phyloP scores from a whole-genome alignment of 148 eudicot species.

The Persicaria tinctoria region DNA sequence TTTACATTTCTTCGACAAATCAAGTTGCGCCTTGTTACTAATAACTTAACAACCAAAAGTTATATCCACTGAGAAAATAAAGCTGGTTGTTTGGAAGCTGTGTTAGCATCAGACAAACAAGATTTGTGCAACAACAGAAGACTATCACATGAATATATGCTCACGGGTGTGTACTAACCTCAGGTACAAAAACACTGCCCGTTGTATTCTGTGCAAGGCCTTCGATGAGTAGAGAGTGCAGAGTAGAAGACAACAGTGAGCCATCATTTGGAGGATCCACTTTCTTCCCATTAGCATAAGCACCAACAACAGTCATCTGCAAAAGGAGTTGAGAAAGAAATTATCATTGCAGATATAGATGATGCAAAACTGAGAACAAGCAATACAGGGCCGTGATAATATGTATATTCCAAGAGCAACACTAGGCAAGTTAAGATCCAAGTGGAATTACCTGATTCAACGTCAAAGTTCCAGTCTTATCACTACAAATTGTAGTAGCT shows the following conservation, averaged over 20 bases:
- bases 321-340: background rate
- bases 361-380: background rate
- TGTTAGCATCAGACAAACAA: background rate
- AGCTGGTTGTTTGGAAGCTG: background rate
- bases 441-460: slow-evolving; percentile 26
- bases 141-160: background rate
- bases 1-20: background rate
- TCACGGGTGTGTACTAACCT: slow-evolving; percentile 42
- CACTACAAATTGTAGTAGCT: slow-evolving; percentile 41
- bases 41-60: background rate
- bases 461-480: slow-evolving; percentile 45
- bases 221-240: slow-evolving; percentile 57
- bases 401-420: background rate
- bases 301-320: slow-evolving; percentile 95
- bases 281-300: slow-evolving; percentile 58
- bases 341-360: background rate
- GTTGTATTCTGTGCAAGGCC: slow-evolving; percentile 89
- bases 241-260: slow-evolving; percentile 38
- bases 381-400: background rate
- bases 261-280: slow-evolving; percentile 44
- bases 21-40: background rate
- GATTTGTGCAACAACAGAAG: background rate
- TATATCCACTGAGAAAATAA: background rate
- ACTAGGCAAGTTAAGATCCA: background rate
- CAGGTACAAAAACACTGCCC: slow-evolving; percentile 81